Base-by-base conservation (phyloP, 2,329 filamentous ascomycete species). In the Colletotrichum cereale region DNA sequence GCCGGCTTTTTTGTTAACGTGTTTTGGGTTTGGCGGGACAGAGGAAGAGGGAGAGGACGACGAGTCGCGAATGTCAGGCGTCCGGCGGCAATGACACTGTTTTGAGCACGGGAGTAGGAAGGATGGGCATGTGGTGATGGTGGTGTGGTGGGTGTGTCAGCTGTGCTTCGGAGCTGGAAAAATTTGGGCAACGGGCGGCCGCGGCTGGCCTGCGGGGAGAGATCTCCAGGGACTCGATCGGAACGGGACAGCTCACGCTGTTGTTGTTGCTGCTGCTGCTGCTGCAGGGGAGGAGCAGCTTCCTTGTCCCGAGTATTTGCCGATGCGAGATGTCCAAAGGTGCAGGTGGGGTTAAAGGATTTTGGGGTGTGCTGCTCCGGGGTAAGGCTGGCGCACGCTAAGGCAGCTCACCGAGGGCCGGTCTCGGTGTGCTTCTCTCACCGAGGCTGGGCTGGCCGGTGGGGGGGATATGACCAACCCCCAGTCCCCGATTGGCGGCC, bases 111-210 rank as follows among this genome's bases (percentile, higher is more conserved):
- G 24, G 64, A 48, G 40, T 47, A 38, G 73, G 40, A 64, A 42
- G 29, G n/a, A 48, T 40, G 72, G 57, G 56, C 71, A 74, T 67
- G 66, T 74, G 72, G 62, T 69, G 24, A 44, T 44, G 58, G 55
- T 69, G 73, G 61, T 73, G 71, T 60, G 73, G 52, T 56, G 60
- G 26, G 26, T 66, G 68, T 74, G 62, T 74, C 66, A 58, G 57
- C 42, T 57, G 56, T 66, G 56, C 56, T 67, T 71, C 58, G 58
- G 58, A 66, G 56, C 58, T 71, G 71, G 67, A 66, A 72, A 69
- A 56, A 56, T 62, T 73, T 66, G 57, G 71, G 44, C 47, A 53
- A 40, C 18, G 36, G 38, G 52, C 42, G 31, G 34, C 61, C 38
- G 66, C 70, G 60, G 38, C 36, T 34, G 42, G 52, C 38, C 53